Percentiles rank a stretch among this genome's conserved stretches.
Evolutionary conservation across 139 green algal genomes (phyloP).

Genomic region (Chlamydomonas asymmetrica): DNA sequence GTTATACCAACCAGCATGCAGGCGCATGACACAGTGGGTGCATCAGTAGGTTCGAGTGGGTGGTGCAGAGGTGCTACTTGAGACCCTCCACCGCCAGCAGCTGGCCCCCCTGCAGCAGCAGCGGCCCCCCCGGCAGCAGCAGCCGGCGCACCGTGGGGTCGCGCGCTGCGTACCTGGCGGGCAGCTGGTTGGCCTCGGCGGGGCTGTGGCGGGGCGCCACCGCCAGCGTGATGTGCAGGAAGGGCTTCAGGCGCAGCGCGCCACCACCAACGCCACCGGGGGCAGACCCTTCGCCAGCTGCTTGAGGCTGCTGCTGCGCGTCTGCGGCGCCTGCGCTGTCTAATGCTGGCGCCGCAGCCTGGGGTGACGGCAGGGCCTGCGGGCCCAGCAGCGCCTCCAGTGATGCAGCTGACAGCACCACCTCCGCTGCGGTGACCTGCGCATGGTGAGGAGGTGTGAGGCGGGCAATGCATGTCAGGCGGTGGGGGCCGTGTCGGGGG

Average conservation of each 20-base stretch:
- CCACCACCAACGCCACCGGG: too few species aligned
- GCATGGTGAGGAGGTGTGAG: too few species aligned
- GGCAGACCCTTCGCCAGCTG: not conserved
- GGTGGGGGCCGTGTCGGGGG: too few species aligned
- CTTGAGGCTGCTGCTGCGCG: conserved; percentile 1
- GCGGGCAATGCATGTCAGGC: too few species aligned
- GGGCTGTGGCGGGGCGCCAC: conserved; percentile 26
- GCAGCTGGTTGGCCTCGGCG: conserved; percentile 20
- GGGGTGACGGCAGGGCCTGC: not conserved
- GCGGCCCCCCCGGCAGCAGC: conserved; percentile 14
- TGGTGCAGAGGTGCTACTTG: too few species aligned
- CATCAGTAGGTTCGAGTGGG: too few species aligned
- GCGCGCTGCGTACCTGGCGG: conserved; percentile 7
- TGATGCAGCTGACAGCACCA: not conserved
- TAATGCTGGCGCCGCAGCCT: not conserved
- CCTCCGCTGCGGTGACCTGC: not conserved
- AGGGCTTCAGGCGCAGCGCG: conserved; percentile 10
- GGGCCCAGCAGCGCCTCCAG: not conserved
- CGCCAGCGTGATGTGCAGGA: conserved; percentile 43
- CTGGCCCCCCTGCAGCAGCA: conserved; percentile 13
- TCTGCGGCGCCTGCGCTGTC: not conserved
- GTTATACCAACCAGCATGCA: too few species aligned
- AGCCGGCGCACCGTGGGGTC: conserved; percentile 17
- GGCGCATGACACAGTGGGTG: too few species aligned
- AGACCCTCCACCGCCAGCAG: conserved; percentile 20